Base-by-base conservation (phyloP, 495 filamentous ascomycete genomes). In the Corynascus novoguineensis region DNA sequence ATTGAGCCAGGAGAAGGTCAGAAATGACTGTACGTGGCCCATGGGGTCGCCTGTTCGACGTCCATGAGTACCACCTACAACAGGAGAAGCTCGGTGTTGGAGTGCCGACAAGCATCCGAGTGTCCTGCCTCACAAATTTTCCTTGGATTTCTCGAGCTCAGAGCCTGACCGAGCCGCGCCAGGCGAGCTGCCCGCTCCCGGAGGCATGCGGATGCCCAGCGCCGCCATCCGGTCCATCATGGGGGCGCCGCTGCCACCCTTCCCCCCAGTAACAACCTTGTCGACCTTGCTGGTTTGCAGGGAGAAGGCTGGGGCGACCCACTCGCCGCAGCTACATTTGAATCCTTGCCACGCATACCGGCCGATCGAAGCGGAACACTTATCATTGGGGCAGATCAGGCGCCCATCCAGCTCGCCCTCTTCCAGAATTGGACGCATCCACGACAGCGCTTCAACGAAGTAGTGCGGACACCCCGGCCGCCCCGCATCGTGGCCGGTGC, bases 331-430 rank as follows among this genome's bases (percentile, higher is more conserved):
- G 60, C 86, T 95, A 74, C 93, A 98, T 70, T 82, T 85, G 75
- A 97, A 83, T 53, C 95, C 93, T 66, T 95, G 88, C 92, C 95
- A 98, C 28, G 91, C 87, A 64, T 96, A 97, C 59, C 92, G 86
- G 40, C 95, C 93, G 22, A 97, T 83, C 46, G 90, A 89, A 19
- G 85, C 82, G 41, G 74, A 72, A 65, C 93, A 97, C 60, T 86
- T 87, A 0, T 65, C 32, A 61, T 86, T 86, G 27, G 92, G 90
- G 66, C 92, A 97, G 38, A 85, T 85, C 38, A 98, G 70, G 27
- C 90, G 84, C 9, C 92, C 92, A 11, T 89, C 86, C 17, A 97
- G 74, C 38, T 84, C 83, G 25, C 88, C 88, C 53, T 84, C 81
- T 46, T 87, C 86, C 14, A 97, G 81, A 60, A 83, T 85, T 0